These are phyloP conservation scores for Microdochium bolleyi DNA, from an alignment of 2,329 filamentous ascomycete genomes.

Conservation along the genomic window DNA sequence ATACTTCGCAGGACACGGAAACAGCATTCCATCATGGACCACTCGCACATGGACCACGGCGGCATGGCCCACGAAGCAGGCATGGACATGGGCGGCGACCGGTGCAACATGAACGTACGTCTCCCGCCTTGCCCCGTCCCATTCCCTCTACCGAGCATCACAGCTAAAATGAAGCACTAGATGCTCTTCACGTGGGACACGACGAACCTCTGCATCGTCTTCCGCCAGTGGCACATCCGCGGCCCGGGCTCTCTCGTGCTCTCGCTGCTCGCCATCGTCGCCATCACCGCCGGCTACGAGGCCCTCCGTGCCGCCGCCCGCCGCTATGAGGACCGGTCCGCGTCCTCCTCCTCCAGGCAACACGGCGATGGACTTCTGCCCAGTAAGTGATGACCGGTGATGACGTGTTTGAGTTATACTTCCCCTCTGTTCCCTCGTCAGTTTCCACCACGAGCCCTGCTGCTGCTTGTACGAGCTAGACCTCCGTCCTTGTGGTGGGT, in stretches of 20 bases:
- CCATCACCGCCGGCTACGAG: conserved; percentile 89
- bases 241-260: conserved; percentile 66
- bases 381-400: conserved; percentile 39
- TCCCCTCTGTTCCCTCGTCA: too few relatives aligned
- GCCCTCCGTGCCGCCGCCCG: conserved; percentile 70
- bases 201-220: conserved; percentile 90
- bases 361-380: conserved; percentile 37
- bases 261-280: conserved; percentile 75
- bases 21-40: conserved; percentile 18
- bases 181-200: conserved; percentile 99
- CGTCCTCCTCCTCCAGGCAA: conserved; percentile 26
- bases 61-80: conserved; percentile 36
- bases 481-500: too few relatives aligned
- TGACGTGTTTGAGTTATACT: too few relatives aligned
- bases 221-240: conserved; percentile 80
- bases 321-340: conserved; percentile 55
- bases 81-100: conserved; percentile 48
- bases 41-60: conserved; percentile 37
- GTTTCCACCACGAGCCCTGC: too few relatives aligned
- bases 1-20: background rate
- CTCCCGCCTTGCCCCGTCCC: background rate
- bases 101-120: conserved; percentile 88
- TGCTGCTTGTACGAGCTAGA: too few relatives aligned
- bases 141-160: too few relatives aligned
- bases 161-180: conserved; percentile 34